A percentile compares a stretch with the other conserved stretches of the same genome.
Evolutionary conservation across 345 rosid species (phyloP).

Genomic region (Sisymbrium altissimum): DNA sequence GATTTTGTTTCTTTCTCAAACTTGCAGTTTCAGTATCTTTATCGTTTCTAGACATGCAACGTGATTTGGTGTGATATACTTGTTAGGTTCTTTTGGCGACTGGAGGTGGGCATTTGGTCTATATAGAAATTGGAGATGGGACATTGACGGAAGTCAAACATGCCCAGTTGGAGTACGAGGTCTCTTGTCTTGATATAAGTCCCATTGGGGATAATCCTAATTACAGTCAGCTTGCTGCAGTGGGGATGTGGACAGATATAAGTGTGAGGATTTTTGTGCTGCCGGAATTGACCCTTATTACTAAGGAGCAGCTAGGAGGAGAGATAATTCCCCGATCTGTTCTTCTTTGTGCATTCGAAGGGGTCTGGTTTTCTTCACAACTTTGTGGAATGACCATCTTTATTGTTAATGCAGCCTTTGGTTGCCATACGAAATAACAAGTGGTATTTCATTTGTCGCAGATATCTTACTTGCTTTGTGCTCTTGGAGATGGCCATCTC

Average conservation of each 20-base stretch:
- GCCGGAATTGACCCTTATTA: conserved; percentile 76
- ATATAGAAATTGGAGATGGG: conserved; percentile 89
- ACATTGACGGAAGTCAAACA: conserved; percentile 63
- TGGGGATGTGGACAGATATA: conserved; percentile 98
- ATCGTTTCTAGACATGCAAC: conserved; percentile 1
- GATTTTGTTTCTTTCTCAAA: neutral
- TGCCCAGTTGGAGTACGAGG: conserved; percentile 74
- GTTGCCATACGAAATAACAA: neutral
- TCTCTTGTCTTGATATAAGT: conserved; percentile 91
- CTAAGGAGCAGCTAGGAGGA: conserved; percentile 86
- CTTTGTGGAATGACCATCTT: neutral
- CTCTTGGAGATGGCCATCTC: conserved; percentile 97
- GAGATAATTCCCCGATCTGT: conserved; percentile 96
- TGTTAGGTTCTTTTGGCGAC: conserved; percentile 88
- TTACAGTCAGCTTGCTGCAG: conserved; percentile 85
- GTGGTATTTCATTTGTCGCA: conserved; percentile 30
- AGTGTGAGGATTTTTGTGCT: conserved; percentile 79
- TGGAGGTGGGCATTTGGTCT: conserved; percentile 92
- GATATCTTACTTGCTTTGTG: conserved; percentile 92
- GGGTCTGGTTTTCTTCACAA: conserved; percentile 49
- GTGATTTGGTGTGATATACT: conserved; percentile 5
- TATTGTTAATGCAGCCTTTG: conserved; percentile 4
- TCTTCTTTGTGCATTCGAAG: conserved; percentile 88
- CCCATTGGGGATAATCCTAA: conserved; percentile 76
- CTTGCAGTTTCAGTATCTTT: neutral